These are phyloP conservation scores for Pichia inconspicua DNA, from an alignment of 1,139 yeast genomes.

Conservation along the genomic window DNA sequence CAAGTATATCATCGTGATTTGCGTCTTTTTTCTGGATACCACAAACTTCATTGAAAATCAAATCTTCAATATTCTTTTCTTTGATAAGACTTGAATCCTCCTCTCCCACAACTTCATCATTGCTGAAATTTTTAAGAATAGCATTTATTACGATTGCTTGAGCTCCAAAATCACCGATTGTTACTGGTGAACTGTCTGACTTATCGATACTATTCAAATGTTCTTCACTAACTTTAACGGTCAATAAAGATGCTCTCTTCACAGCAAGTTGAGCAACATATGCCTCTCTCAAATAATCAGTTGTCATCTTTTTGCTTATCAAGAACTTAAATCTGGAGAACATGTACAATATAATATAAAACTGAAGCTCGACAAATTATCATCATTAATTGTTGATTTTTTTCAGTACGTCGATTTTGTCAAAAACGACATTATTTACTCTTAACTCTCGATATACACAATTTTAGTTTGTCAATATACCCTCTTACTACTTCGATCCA, in stretches of 20 bases:
- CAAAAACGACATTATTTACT: no score
- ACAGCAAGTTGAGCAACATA: constrained; percentile 83
- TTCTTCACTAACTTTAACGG: constrained; percentile 63
- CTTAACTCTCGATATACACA: no score
- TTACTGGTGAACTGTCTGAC: constrained; percentile 88
- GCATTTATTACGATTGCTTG: constrained; percentile 90
- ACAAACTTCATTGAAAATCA: constrained; percentile 43
- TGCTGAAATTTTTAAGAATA: constrained; percentile 67
- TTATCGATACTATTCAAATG: constrained; percentile 68
- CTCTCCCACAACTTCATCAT: constrained; percentile 87
- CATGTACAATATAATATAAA: background rate
- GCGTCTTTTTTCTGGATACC: constrained; percentile 35
- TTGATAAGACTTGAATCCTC: constrained; percentile 71
- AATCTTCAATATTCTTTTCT: constrained; percentile 36
- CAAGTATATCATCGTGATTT: constrained; percentile 28
- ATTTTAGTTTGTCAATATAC: no score
- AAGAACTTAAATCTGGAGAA: background rate
- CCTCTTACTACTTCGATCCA: no score
- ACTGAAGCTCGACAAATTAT: no score
- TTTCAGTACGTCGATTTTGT: background rate
- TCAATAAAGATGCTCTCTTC: constrained; percentile 72
- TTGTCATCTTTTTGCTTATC: constrained; percentile 1
- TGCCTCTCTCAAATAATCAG: constrained; percentile 42
- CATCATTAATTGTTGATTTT: background rate
- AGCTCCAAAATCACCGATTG: constrained; percentile 93